Percentiles rank a stretch among this genome's conserved stretches.
phyloP scores from a whole-genome alignment of 305 asterid species.

The Fraxinus baroniana region DNA sequence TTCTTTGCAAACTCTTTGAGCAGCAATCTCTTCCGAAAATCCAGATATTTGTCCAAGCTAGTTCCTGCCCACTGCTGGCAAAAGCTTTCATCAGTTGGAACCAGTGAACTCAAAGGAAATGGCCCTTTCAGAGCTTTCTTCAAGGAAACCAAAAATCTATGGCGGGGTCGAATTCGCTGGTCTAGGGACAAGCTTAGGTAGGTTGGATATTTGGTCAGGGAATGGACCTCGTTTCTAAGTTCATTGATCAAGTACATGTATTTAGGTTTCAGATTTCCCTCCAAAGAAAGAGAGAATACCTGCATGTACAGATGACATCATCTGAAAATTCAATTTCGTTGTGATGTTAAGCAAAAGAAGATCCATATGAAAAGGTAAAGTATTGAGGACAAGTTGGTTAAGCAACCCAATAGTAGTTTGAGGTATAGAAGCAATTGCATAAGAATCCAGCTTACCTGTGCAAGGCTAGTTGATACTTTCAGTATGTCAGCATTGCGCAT shows the following conservation, averaged over 20 bases:
- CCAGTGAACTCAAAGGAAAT: conserved; percentile 83
- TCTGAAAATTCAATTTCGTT: conserved; percentile 7
- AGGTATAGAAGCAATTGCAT: conserved; percentile 12
- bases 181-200: conserved; percentile 87
- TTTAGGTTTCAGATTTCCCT: conserved; percentile 83
- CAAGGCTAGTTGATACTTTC: conserved; percentile 79
- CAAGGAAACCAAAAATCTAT: conserved; percentile 72
- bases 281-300: conserved; percentile 86
- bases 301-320: conserved; percentile 31
- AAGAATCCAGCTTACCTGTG: conserved; percentile 62
- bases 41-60: conserved; percentile 74
- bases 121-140: conserved; percentile 92
- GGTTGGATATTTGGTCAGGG: conserved; percentile 77
- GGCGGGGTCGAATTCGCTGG: conserved; percentile 95
- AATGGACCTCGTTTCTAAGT: conserved; percentile 78
- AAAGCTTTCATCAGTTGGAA: conserved; percentile 88
- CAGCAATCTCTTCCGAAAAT: conserved; percentile 76
- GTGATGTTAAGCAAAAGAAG: conserved; percentile 6
- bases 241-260: conserved; percentile 84
- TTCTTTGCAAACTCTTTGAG: conserved; percentile 78
- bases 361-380: neutral
- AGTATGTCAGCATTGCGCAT: conserved; percentile 67
- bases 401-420: conserved; percentile 14
- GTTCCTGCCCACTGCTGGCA: conserved; percentile 98
- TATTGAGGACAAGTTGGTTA: neutral